Conservation (phyloP, 1,284 basidiomycete genomes). For the Volvariella surrecta region DNA sequence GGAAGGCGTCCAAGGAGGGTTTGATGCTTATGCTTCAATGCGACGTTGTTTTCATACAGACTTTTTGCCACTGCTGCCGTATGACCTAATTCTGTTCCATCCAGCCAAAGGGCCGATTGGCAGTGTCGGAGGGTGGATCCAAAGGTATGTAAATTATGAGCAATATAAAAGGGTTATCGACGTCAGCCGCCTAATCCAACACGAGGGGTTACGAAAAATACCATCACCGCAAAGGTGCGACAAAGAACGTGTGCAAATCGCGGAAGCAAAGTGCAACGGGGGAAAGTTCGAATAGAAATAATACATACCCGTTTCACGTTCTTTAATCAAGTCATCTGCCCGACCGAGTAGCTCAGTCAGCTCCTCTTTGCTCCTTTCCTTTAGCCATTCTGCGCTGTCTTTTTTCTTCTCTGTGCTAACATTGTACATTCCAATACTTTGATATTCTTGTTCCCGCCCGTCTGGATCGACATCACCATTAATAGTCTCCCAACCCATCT, state of each 20-base stretch:
- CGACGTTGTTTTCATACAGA: slow-evolving; percentile 59
- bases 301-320: slow-evolving; percentile 62
- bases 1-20: slow-evolving; percentile 57
- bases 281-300: slow-evolving; percentile 1
- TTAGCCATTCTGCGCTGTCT: slow-evolving; percentile 39
- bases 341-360: slow-evolving; percentile 56
- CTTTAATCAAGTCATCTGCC: slow-evolving; percentile 67
- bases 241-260: slow-evolving; percentile 14
- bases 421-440: background rate
- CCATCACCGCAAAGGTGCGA: background rate
- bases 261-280: slow-evolving; percentile 7
- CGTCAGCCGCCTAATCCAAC: background rate
- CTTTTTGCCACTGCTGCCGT: slow-evolving; percentile 63
- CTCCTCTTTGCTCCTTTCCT: slow-evolving; percentile 63
- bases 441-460: background rate
- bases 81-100: slow-evolving; percentile 42
- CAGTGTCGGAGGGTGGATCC: background rate
- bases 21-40: slow-evolving; percentile 62
- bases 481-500: slow-evolving; percentile 18
- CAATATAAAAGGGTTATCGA: background rate
- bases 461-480: background rate
- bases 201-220: background rate
- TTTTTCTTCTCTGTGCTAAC: slow-evolving; percentile 12
- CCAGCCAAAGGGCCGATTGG: background rate
- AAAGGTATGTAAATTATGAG: background rate